phyloP scores from a whole-genome alignment of 1,284 basidiomycete species.

The Xerocomus nothofagi region DNA sequence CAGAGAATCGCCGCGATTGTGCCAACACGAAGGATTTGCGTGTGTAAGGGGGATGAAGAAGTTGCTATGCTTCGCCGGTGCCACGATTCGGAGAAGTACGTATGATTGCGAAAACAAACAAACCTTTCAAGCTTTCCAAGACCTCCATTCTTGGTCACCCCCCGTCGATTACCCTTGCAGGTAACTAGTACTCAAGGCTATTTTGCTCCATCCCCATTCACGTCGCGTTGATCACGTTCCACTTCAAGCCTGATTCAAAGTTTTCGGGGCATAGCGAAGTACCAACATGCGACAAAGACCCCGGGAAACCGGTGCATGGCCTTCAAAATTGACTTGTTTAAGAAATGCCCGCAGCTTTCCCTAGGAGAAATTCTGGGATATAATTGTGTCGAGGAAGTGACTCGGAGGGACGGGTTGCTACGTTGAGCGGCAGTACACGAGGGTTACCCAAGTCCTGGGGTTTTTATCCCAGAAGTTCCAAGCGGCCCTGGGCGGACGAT shows the following conservation, averaged over 20 bases:
- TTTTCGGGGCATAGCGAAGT: slow-evolving; percentile 6
- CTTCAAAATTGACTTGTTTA: slow-evolving; percentile 1
- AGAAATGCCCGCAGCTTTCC: neutral
- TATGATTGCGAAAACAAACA: too few relatives aligned
- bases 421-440: neutral
- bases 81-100: slow-evolving; percentile 8
- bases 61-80: slow-evolving; percentile 1
- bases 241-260: neutral
- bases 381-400: slow-evolving; percentile 5
- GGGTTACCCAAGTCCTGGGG: neutral
- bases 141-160: slow-evolving; percentile 7
- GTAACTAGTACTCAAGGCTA: neutral
- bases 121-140: too few relatives aligned
- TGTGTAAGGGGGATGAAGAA: neutral
- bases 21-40: neutral
- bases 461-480: neutral
- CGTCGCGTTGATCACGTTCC: neutral
- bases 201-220: neutral
- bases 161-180: slow-evolving; percentile 9
- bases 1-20: neutral
- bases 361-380: slow-evolving; percentile 1
- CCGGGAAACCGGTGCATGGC: slow-evolving; percentile 2
- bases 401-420: too few relatives aligned
- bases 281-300: neutral
- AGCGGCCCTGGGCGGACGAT: neutral